These are phyloP conservation scores for Zopfochytrium polystomum DNA, from an alignment of 371 early-diverging fungal species.

Conservation along the genomic window DNA sequence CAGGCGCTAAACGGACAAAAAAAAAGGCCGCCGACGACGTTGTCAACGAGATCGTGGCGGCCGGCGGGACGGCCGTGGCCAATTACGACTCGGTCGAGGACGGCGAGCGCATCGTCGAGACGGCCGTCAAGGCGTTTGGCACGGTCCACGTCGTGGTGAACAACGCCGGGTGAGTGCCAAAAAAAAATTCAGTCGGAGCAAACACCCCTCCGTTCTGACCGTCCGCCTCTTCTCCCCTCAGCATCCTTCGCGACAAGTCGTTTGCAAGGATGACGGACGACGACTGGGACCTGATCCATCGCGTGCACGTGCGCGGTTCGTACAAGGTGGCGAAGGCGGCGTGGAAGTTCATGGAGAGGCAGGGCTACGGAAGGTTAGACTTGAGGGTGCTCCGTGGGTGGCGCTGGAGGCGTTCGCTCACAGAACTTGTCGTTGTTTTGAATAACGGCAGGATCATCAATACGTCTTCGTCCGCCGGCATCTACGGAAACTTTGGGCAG, in stretches of 20 bases:
- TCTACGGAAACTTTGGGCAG: constrained; percentile 77
- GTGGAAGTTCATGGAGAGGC: constrained; percentile 92
- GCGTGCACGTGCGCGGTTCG: constrained; percentile 88
- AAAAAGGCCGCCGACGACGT: constrained; percentile 87
- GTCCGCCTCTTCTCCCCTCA: neutral
- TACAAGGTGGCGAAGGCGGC: constrained; percentile 94
- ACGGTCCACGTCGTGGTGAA: constrained; percentile 91
- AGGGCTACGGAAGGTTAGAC: constrained; percentile 88
- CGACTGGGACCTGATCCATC: constrained; percentile 91
- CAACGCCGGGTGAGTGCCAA: no score
- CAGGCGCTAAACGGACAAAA: no score
- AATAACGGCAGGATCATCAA: constrained; percentile 57
- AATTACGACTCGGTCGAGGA: constrained; percentile 95
- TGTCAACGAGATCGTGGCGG: constrained; percentile 82
- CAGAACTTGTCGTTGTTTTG: no score
- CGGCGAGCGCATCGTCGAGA: constrained; percentile 91
- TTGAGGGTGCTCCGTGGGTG: no score
- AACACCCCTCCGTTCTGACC: neutral
- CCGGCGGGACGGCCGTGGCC: constrained; percentile 92
- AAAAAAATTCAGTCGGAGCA: constrained; percentile 20
- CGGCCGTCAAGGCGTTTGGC: constrained; percentile 91
- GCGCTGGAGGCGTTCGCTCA: no score
- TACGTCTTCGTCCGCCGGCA: constrained; percentile 68
- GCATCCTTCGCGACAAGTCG: constrained; percentile 91
- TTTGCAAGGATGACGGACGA: constrained; percentile 90